These are phyloP conservation scores for Tetrahymena malaccensis DNA, from an alignment of 73 alveolate species.

Conservation along the genomic window DNA sequence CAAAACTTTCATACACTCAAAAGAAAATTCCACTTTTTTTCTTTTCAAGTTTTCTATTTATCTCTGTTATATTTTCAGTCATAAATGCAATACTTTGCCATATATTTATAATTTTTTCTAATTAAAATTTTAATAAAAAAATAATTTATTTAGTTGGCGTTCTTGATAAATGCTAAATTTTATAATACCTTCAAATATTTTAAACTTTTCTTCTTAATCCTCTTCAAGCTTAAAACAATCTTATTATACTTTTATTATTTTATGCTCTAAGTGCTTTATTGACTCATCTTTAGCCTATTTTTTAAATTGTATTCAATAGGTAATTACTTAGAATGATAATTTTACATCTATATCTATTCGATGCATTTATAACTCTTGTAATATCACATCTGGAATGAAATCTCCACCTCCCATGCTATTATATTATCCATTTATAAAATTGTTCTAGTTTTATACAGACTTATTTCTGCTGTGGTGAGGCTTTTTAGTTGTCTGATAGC, in stretches of 20 bases:
- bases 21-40: background rate
- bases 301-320: background rate
- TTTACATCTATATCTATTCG: background rate
- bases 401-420: background rate
- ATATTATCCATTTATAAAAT: background rate
- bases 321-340: background rate
- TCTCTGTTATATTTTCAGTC: background rate
- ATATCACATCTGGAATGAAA: background rate
- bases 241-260: background rate
- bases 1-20: background rate
- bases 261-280: background rate
- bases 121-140: background rate
- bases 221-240: background rate
- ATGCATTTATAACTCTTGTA: background rate
- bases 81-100: background rate
- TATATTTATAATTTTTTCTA: background rate
- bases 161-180: background rate
- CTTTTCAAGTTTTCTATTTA: background rate
- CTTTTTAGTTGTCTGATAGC: background rate
- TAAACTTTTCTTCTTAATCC: background rate
- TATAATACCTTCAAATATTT: background rate
- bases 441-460: background rate
- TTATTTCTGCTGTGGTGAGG: background rate
- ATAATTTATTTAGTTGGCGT: background rate
- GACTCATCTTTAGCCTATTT: background rate